Evolutionary conservation across 1,139 yeast species (phyloP).

Genomic region (Scheffersomyces lignicola): DNA sequence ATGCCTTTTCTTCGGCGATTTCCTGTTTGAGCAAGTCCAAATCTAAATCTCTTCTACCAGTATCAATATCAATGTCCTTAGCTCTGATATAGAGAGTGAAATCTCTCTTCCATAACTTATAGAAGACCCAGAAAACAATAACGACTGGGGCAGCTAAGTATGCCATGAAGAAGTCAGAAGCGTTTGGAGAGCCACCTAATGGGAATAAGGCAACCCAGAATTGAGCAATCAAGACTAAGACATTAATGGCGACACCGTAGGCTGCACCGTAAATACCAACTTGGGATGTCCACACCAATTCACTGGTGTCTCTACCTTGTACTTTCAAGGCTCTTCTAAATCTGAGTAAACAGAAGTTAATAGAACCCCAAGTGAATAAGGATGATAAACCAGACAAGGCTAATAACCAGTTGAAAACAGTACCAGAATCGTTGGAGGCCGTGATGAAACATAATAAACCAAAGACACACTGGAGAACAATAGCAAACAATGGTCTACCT

Average conservation of each 20-base stretch:
- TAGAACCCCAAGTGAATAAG: slow-evolving; percentile 81
- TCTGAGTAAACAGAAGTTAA: slow-evolving; percentile 73
- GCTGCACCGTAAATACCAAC: slow-evolving; percentile 71
- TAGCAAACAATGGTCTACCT: slow-evolving; percentile 75
- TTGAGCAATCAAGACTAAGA: slow-evolving; percentile 72
- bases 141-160: slow-evolving; percentile 66
- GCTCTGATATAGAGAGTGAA: slow-evolving; percentile 49
- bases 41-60: slow-evolving; percentile 70
- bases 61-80: slow-evolving; percentile 60
- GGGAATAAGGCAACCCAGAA: slow-evolving; percentile 80
- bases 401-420: slow-evolving; percentile 76
- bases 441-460: slow-evolving; percentile 77
- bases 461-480: slow-evolving; percentile 52
- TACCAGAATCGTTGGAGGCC: slow-evolving; percentile 62
- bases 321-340: slow-evolving; percentile 71
- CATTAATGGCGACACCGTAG: slow-evolving; percentile 60
- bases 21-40: slow-evolving; percentile 66
- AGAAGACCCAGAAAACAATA: slow-evolving; percentile 54
- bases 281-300: slow-evolving; percentile 67
- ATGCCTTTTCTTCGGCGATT: slow-evolving; percentile 59
- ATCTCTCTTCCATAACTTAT: slow-evolving; percentile 56
- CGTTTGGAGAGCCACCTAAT: slow-evolving; percentile 55
- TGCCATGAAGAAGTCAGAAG: slow-evolving; percentile 56
- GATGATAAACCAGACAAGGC: slow-evolving; percentile 85
- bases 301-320: slow-evolving; percentile 65